Evolutionary conservation across 1,284 basidiomycete genomes (phyloP).

Genomic region (Leccinum griseonigrum): DNA sequence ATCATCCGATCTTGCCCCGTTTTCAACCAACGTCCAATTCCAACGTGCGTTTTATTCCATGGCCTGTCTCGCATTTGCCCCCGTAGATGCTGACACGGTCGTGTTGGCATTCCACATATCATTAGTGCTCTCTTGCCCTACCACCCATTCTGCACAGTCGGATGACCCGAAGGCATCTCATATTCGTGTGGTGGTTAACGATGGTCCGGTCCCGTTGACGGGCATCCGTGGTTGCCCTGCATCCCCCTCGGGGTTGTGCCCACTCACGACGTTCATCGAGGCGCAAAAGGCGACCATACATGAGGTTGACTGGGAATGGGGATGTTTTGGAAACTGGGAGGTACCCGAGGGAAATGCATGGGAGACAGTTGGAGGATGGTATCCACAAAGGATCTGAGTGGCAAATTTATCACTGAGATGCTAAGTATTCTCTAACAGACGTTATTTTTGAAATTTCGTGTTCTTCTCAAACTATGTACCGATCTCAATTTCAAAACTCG

Average conservation of each 20-base stretch:
- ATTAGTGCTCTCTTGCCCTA: conserved; percentile 30
- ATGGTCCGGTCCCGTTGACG: conserved; percentile 82
- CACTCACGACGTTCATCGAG: conserved; percentile 70
- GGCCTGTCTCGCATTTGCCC: not conserved
- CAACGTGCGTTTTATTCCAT: conserved; percentile 24
- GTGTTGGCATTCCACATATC: not conserved
- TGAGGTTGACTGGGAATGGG: conserved; percentile 74
- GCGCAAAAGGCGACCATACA: conserved; percentile 66
- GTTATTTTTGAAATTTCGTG: not conserved
- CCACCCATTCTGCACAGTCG: conserved; percentile 29
- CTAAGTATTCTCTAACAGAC: not conserved
- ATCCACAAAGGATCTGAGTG: conserved; percentile 10
- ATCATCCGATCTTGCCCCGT: conserved; percentile 28
- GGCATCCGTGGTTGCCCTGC: conserved; percentile 71
- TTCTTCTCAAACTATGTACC: not conserved
- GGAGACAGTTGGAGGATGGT: conserved; percentile 54
- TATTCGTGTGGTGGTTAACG: conserved; percentile 82
- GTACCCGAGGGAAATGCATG: conserved; percentile 55
- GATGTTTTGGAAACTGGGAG: conserved; percentile 73
- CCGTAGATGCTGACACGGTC: not conserved
- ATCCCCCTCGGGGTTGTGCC: conserved; percentile 74
- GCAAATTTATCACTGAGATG: not conserved
- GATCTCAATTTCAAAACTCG: too few relatives aligned
- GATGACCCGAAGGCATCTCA: conserved; percentile 48
- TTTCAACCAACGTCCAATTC: conserved; percentile 34